Conservation (phyloP, 192 early-diverging fungal species). For the Spizellomyces punctatus region DNA sequence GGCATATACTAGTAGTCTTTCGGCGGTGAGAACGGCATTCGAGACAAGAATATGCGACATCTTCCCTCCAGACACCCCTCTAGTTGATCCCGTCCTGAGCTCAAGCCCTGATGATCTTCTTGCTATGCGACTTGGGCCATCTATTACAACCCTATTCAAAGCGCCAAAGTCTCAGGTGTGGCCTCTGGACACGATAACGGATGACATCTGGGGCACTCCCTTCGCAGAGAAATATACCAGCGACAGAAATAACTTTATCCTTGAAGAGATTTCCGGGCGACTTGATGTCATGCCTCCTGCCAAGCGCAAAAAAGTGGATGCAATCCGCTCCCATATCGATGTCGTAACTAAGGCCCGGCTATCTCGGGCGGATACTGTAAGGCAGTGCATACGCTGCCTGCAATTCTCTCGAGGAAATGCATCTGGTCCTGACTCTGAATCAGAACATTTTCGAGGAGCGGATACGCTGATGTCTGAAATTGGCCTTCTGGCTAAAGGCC, state of each 20-base stretch:
- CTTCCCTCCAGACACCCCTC: constrained; percentile 2
- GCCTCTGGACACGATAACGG: not conserved
- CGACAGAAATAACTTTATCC: not conserved
- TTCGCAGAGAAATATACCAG: not conserved
- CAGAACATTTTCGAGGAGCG: too few relatives aligned
- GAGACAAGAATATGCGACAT: constrained; percentile 12
- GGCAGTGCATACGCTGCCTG: constrained; percentile 20
- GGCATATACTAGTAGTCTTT: not conserved
- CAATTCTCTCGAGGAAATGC: not conserved
- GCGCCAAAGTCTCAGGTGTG: not conserved
- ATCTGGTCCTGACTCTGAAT: too few relatives aligned
- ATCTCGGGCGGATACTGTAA: not conserved
- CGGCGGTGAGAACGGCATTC: not conserved
- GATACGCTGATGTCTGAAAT: not conserved
- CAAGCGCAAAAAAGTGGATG: not conserved
- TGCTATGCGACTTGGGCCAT: constrained; percentile 12
- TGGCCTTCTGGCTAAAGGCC: not conserved
- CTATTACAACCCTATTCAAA: constrained; percentile 13
- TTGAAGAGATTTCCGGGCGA: not conserved
- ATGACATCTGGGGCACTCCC: not conserved
- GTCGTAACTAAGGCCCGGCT: constrained; percentile 20
- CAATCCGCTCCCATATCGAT: constrained; percentile 5
- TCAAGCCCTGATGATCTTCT: constrained; percentile 12
- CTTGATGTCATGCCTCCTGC: not conserved
- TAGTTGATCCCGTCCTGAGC: not conserved